A percentile compares a stretch with the other conserved stretches of the same genome.
Conservation (phyloP, 768 basidiomycete genomes). For the Tubosaeta sp. region DNA sequence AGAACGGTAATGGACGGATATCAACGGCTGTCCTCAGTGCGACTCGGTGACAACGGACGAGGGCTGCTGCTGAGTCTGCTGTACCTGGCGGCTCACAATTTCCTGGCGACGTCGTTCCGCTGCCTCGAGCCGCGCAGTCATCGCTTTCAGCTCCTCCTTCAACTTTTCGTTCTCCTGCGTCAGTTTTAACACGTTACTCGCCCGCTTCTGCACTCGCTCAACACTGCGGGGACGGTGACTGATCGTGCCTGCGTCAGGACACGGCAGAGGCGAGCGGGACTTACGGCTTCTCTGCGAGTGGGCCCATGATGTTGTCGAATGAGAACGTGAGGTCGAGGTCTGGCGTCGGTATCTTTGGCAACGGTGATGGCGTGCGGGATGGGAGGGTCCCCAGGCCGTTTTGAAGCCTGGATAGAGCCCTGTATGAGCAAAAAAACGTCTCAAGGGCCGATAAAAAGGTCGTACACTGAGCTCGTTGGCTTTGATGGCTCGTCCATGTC, state of each 20-base stretch:
- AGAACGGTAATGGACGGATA: constrained; percentile 25
- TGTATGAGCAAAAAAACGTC: constrained; percentile 17
- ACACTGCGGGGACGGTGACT: constrained; percentile 29
- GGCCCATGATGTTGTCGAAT: constrained; percentile 40
- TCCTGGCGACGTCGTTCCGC: constrained; percentile 59
- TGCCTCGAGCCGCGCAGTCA: constrained; percentile 70
- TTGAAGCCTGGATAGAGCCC: constrained; percentile 16
- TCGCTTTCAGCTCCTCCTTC: constrained; percentile 68
- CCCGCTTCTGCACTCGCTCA: constrained; percentile 58
- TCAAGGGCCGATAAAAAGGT: constrained; percentile 4
- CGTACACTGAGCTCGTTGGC: constrained; percentile 21
- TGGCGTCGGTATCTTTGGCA: constrained; percentile 51
- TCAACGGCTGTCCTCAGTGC: constrained; percentile 18
- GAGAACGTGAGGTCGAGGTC: constrained; percentile 44
- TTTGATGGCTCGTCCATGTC: constrained; percentile 26
- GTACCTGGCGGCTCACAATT: constrained; percentile 36
- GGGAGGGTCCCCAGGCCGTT: constrained; percentile 15
- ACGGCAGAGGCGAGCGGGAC: constrained; percentile 30
- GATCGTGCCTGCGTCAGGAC: constrained; percentile 25
- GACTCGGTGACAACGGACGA: constrained; percentile 3
- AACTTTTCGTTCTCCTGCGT: constrained; percentile 77
- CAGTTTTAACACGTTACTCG: constrained; percentile 72
- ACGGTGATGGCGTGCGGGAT: constrained; percentile 30
- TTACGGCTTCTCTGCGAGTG: constrained; percentile 40
- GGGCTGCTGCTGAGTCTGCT: constrained; percentile 13